Percentiles rank a stretch among this genome's conserved stretches.
Evolutionary conservation across 2,329 filamentous ascomycete genomes (phyloP).

Genomic region (Colletotrichum sp.): DNA sequence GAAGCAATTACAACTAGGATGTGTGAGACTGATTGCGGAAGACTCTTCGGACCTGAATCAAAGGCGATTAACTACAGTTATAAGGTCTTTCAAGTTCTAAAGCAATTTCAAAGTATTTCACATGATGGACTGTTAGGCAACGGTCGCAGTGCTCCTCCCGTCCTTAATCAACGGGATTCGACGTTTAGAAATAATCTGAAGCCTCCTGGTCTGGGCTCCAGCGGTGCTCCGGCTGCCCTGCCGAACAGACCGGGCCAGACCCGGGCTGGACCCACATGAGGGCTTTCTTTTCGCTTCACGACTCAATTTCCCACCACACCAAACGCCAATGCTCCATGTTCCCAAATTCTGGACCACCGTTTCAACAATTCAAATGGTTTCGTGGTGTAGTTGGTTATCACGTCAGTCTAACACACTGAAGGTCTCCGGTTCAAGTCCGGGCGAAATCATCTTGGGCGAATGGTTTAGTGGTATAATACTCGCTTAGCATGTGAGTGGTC

Average conservation of each 20-base stretch:
- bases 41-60: rapidly evolving
- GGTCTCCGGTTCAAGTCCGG: slow-evolving; percentile 22
- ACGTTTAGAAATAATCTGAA: background rate
- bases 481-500: slow-evolving; percentile 16
- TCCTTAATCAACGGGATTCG: background rate
- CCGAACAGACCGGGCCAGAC: background rate
- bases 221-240: background rate
- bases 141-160: rapidly evolving
- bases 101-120: rapidly evolving
- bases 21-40: rapidly evolving
- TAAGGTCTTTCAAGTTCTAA: background rate
- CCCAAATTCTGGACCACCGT: too few species aligned
- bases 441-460: slow-evolving; percentile 13
- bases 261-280: background rate
- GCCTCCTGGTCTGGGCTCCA: background rate
- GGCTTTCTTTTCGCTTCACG: background rate
- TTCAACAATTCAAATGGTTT: background rate
- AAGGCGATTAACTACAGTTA: rapidly evolving
- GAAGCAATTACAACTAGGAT: rapidly evolving
- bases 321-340: background rate
- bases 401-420: slow-evolving; percentile 48
- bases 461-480: slow-evolving; percentile 18
- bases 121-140: rapidly evolving
- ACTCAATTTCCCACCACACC: background rate
- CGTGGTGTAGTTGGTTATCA: slow-evolving; percentile 51